These are phyloP conservation scores for Omphalotus guepiniiformis DNA, from an alignment of 768 basidiomycete genomes.

Conservation along the genomic window DNA sequence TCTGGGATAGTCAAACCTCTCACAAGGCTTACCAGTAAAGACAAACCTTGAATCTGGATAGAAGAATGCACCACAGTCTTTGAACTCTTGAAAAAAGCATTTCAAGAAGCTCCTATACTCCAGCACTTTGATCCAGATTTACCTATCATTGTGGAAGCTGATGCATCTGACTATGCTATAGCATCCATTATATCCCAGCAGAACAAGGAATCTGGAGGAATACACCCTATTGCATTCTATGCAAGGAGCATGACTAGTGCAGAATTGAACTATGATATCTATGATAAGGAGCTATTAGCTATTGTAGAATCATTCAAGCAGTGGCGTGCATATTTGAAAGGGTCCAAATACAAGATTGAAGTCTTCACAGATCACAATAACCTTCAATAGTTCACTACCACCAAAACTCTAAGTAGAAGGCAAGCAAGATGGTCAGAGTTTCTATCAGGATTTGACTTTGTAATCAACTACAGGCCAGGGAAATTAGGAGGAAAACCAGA, in stretches of 20 bases:
- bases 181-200: constrained; percentile 10
- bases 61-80: constrained; percentile 8
- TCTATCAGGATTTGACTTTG: no score
- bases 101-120: constrained; percentile 13
- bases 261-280: constrained; percentile 28
- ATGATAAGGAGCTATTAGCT: constrained; percentile 33
- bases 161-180: constrained; percentile 16
- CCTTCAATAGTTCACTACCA: background rate
- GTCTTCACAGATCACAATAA: background rate
- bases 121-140: constrained; percentile 7
- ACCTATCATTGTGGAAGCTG: constrained; percentile 9
- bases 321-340: background rate
- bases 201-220: constrained; percentile 2
- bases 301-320: constrained; percentile 18
- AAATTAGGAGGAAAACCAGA: no score
- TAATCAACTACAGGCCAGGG: no score
- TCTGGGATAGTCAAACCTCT: constrained; percentile 16
- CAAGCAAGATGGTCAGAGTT: constrained; percentile 14
- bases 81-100: constrained; percentile 12
- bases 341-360: background rate
- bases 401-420: background rate
- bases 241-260: constrained; percentile 13
- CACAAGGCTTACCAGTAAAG: background rate
- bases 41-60: background rate
- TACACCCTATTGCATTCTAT: constrained; percentile 23